Percentiles rank a stretch among this genome's conserved stretches.
phyloP scores from a whole-genome alignment of 163 green algal species.

The Chloroidium sp. region DNA sequence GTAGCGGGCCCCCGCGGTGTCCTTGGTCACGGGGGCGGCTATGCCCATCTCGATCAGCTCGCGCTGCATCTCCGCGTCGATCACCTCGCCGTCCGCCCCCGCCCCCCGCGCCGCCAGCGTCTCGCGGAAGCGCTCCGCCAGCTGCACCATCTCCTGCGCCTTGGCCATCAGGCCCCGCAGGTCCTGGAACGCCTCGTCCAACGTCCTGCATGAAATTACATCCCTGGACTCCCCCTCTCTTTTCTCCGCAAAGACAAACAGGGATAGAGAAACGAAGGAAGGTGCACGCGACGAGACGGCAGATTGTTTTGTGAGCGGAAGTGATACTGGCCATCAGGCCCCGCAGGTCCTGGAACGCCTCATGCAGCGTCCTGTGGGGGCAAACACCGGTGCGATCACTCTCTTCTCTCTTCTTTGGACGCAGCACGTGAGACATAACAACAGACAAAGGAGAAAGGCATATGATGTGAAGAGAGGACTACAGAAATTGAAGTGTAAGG shows the following conservation, averaged over 20 bases:
- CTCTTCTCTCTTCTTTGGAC: too few relatives aligned
- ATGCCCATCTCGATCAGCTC: conserved; percentile 87
- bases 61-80: conserved; percentile 65
- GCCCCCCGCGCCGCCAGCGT: conserved; percentile 21
- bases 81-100: conserved; percentile 17
- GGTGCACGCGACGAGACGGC: too few relatives aligned
- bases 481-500: too few relatives aligned
- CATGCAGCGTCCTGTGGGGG: conserved; percentile 43
- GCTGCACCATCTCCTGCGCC: conserved; percentile 74
- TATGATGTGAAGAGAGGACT: too few relatives aligned
- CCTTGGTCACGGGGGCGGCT: conserved; percentile 75
- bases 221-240: background rate
- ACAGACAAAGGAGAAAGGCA: too few relatives aligned
- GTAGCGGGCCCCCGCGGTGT: conserved; percentile 68
- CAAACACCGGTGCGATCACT: background rate
- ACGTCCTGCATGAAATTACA: conserved; percentile 23
- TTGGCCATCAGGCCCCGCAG: conserved; percentile 70
- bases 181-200: conserved; percentile 69
- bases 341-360: conserved; percentile 69
- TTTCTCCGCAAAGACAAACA: background rate
- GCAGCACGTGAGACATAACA: too few relatives aligned
- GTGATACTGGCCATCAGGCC: conserved; percentile 55
- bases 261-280: too few relatives aligned
- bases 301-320: background rate
- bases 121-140: conserved; percentile 68